Conservation (phyloP, 169 alveolate species). For the Amoebophrya sp. region DNA sequence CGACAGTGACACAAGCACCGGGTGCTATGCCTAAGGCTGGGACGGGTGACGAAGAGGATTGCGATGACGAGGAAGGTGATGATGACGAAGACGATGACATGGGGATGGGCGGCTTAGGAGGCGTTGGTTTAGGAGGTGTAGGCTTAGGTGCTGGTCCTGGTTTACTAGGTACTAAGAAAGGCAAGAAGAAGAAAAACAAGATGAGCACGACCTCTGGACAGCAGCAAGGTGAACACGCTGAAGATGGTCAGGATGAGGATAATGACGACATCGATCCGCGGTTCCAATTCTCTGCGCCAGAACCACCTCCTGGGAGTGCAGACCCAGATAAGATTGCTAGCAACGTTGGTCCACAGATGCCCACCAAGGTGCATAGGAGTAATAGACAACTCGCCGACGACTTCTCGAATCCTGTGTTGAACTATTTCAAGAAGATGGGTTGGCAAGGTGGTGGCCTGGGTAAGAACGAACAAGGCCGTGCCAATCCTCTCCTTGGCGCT, state of each 20-base stretch:
- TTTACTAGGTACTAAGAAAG: too few species aligned
- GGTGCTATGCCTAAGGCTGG: not conserved
- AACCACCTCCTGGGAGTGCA: not conserved
- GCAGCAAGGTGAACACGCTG: not conserved
- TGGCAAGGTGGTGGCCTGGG: constrained; percentile 5
- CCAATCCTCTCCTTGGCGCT: not conserved
- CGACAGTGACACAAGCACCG: not conserved
- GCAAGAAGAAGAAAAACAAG: too few species aligned
- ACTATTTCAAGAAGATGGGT: not conserved
- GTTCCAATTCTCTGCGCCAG: not conserved
- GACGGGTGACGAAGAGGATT: not conserved
- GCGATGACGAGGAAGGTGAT: not conserved
- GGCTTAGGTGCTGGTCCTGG: too few species aligned
- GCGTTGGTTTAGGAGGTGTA: too few species aligned
- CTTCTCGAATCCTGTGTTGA: not conserved
- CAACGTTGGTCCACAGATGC: not conserved
- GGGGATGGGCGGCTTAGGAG: too few species aligned
- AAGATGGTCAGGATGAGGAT: not conserved
- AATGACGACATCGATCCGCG: not conserved
- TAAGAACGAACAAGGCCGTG: not conserved
- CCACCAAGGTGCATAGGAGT: not conserved
- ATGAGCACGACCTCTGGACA: too few species aligned
- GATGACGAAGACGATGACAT: not conserved
- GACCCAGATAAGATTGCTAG: not conserved
- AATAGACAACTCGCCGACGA: not conserved